Base-by-base conservation (phyloP, 768 basidiomycete genomes). In the Pleurotus platypus region DNA sequence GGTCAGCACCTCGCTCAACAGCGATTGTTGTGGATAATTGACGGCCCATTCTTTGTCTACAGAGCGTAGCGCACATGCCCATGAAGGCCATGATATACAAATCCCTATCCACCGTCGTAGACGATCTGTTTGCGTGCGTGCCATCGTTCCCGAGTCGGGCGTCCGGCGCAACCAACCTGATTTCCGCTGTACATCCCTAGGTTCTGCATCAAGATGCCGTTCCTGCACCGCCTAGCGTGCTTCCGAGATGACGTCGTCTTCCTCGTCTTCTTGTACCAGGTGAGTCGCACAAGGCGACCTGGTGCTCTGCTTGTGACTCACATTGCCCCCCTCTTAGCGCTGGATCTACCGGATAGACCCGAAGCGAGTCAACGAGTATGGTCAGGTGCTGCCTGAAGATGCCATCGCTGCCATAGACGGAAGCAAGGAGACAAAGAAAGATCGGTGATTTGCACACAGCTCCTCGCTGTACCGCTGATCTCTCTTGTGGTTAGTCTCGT, bases 41-140 rank as follows among this genome's bases (percentile, higher is more conserved):
- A 49, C 56, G 13, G 40, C 62, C n/a, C n/a, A n/a, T n/a, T n/a
- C n/a, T n/a, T n/a, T n/a, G n/a, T 40, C 46, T 12, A 55, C 74
- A 94, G 89, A 93, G 89, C 69, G 94, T 97, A 37, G 90, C 96
- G 46, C 96, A 98, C 69, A 94, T 98, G 89, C 95, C 95, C 16
- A 95, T 97, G 89, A 97, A 95, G 70, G 90, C 95, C 3, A 94
- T 98, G 92, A 87, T 94, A 63, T 96, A 94, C 79, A 97, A 96
- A 75, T 86, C 90, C 1, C 78, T 96, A 58, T 89, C 92, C 46
- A 92, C 88, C 1, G 89, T 92, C 48, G 90, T 95, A 46, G 95
- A 96, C 73, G 94, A 98, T 70, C 83, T 96, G 63, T 92, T 93
- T 69, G 87, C 89, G 90, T 93, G 77, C 65, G 55, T 53, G 39